A percentile compares a stretch with the other conserved stretches of the same genome.
These are phyloP conservation scores for Trichoderma pleuroti DNA, from an alignment of 2,329 filamentous ascomycete genomes.

Conservation along the genomic window DNA sequence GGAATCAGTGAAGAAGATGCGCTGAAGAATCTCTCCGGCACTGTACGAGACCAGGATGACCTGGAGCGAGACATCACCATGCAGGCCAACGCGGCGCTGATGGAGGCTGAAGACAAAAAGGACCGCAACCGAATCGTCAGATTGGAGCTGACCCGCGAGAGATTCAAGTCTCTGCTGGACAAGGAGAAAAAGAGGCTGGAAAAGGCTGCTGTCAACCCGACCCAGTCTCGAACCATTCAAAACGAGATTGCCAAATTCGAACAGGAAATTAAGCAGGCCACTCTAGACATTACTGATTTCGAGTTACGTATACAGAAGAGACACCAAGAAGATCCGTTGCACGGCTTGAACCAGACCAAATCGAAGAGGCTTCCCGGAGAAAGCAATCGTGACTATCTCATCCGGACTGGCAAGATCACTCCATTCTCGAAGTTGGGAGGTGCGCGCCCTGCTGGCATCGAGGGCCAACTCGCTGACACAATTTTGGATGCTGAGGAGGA, in stretches of 20 bases:
- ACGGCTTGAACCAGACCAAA: conserved; percentile 42
- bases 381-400: conserved; percentile 81
- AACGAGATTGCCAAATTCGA: conserved; percentile 65
- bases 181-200: conserved; percentile 48
- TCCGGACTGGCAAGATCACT: conserved; percentile 95
- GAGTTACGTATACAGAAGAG: conserved; percentile 75
- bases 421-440: conserved; percentile 80
- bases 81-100: conserved; percentile 57
- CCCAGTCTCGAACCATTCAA: conserved; percentile 55
- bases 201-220: conserved; percentile 42
- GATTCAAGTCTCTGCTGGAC: conserved; percentile 62
- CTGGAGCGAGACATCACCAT: conserved; percentile 79
- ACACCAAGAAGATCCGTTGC: conserved; percentile 50
- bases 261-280: conserved; percentile 59
- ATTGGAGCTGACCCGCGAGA: conserved; percentile 50
- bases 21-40: conserved; percentile 60
- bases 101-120: conserved; percentile 60
- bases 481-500: conserved; percentile 81
- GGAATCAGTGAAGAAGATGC: conserved; percentile 56
- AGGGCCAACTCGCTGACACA: conserved; percentile 70
- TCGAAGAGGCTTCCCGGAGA: conserved; percentile 71
- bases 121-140: conserved; percentile 62
- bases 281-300: conserved; percentile 75
- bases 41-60: conserved; percentile 82
- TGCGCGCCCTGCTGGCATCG: conserved; percentile 56